Evolutionary conservation across 768 basidiomycete genomes (phyloP), one percentile per base, ranked within the genome.

Genomic region (Hysterangium stoloniferum): DNA sequence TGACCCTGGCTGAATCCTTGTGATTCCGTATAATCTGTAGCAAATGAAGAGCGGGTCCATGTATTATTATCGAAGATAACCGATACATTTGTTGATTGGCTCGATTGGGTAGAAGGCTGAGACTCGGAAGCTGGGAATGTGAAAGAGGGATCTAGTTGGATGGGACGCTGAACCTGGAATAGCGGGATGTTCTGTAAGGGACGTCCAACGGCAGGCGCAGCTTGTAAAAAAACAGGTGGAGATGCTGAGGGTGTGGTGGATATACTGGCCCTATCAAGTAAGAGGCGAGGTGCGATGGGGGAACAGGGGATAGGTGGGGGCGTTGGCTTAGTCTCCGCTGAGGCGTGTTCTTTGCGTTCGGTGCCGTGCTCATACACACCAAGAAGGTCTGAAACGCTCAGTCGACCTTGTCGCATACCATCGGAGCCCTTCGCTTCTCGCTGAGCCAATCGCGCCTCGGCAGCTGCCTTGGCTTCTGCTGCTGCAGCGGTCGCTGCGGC

Each of bases 381-480:
- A 54, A 71, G 72, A n/a, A 85, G 68, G 52, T 86, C 84, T 6
- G 79, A 79, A 22, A 85, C 53, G 58, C 81, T 80, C 42, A 83
- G 64, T 29, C 73, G 73, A 28, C 65, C 64, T 27, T 67, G 49
- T 59, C 11, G 33, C 54, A 38, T 56, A 22, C 15, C 50, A 38
- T 50, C 42, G 9, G 63, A 53, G 61, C 60, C 42, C 71, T 66
- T 27, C 48, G 35, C 24, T 58, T 57, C 75, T 52, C 84, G 68
- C 61, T 86, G 76, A 1, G 79, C 83, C 20, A 89, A 71, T 52
- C 77, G 73, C 4, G 79, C 84, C 62, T 88, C 82, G 6, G 85
- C 84, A 35, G 76, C 81, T 67, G 65, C 78, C 62, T 61, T 77
- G 12, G 75, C 86, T 64, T 85, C 81, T 9, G 83, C 84, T 7